Evolutionary conservation across 176 grass and related monocot species (phyloP).

Genomic region (Avena eriantha): DNA sequence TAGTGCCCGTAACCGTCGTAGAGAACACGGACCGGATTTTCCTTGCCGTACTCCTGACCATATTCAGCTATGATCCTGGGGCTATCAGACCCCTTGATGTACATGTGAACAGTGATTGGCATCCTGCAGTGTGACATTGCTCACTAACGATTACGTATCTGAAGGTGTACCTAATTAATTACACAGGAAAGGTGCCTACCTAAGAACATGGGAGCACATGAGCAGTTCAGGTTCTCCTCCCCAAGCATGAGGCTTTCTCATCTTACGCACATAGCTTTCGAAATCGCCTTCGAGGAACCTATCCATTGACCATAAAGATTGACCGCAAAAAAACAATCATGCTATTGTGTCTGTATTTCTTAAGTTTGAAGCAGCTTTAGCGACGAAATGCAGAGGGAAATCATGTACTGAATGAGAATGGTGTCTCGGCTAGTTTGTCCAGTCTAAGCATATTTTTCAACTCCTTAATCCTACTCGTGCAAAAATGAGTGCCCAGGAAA

Average conservation of each 20-base stretch:
- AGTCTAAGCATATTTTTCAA: constrained; percentile 9
- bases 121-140: constrained; percentile 59
- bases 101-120: constrained; percentile 93
- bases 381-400: not conserved
- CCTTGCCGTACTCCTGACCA: constrained; percentile 94
- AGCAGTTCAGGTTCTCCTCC: constrained; percentile 90
- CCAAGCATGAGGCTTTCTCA: constrained; percentile 91
- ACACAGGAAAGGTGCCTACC: constrained; percentile 43
- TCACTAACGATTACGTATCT: not conserved
- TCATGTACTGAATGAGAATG: not conserved
- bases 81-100: constrained; percentile 54
- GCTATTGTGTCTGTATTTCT: not conserved
- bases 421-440: not conserved
- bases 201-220: constrained; percentile 96
- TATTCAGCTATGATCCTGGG: constrained; percentile 92
- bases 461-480: no score
- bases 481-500: not conserved
- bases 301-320: not conserved
- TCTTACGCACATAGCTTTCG: constrained; percentile 83
- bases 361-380: not conserved
- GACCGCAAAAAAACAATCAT: not conserved
- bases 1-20: constrained; percentile 94
- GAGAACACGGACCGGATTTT: constrained; percentile 78
- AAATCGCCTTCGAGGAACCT: constrained; percentile 97
- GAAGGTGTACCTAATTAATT: not conserved